These are phyloP conservation scores for Phytophthora parvispora DNA, from an alignment of 352 stramenopile genomes.

Conservation along the genomic window DNA sequence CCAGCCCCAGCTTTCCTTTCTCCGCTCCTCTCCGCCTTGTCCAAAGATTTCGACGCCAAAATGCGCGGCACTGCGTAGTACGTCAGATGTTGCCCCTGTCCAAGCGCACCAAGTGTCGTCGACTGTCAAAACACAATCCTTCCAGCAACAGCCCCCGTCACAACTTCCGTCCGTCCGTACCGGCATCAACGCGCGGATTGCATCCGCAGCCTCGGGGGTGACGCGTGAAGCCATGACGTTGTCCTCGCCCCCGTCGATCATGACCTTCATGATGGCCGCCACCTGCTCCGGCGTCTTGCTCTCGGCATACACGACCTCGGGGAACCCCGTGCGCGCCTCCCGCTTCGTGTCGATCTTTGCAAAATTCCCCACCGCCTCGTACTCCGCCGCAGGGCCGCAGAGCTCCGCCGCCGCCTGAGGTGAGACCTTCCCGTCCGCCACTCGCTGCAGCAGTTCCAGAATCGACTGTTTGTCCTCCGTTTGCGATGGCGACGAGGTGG, in stretches of 20 bases:
- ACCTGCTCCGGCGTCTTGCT: slow-evolving; percentile 95
- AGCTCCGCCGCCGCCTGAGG: slow-evolving; percentile 38
- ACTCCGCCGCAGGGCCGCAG: slow-evolving; percentile 37
- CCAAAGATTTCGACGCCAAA: slow-evolving; percentile 58
- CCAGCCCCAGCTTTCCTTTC: background rate
- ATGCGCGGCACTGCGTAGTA: slow-evolving; percentile 84
- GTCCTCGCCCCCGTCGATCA: slow-evolving; percentile 70
- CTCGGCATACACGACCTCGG: slow-evolving; percentile 96
- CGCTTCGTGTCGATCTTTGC: slow-evolving; percentile 93
- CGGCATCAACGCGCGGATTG: slow-evolving; percentile 49
- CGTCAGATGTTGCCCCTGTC: slow-evolving; percentile 49
- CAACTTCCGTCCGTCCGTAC: slow-evolving; percentile 32
- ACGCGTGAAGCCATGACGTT: slow-evolving; percentile 90
- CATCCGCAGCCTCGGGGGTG: slow-evolving; percentile 46
- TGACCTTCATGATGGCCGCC: slow-evolving; percentile 90
- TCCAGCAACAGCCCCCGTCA: background rate
- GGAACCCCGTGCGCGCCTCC: slow-evolving; percentile 93
- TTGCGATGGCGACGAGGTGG: slow-evolving; percentile 20
- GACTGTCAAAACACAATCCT: slow-evolving; percentile 1
- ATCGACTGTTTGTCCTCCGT: slow-evolving; percentile 37
- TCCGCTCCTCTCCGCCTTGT: slow-evolving; percentile 2
- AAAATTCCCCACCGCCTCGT: slow-evolving; percentile 63
- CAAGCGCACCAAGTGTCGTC: background rate
- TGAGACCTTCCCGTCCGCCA: slow-evolving; percentile 62
- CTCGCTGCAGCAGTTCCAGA: slow-evolving; percentile 63